Base-by-base conservation (phyloP, 2,329 filamentous ascomycete species). In the Fusarium sp. region DNA sequence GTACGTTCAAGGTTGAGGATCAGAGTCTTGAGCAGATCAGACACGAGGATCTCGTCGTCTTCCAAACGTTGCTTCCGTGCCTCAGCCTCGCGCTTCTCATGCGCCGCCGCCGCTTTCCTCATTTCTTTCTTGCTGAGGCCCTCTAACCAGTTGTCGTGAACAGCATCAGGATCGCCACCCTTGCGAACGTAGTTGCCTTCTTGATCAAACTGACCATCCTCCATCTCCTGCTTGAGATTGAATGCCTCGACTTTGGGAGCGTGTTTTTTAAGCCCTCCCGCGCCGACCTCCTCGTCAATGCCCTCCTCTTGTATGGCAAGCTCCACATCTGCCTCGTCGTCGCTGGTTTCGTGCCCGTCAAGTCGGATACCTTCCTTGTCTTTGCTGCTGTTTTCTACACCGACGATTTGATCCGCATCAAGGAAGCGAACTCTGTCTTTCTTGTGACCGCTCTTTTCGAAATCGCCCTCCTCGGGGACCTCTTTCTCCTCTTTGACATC, bases 231-330 rank as follows among this genome's bases (percentile, higher is more conserved):
- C 61, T 88, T 89, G 85, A 99, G 92, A 76, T 99, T 98, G 85
- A 99, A 99, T 4, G 95, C 95, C 78, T 98, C 96, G 7, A 99
- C 86, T 77, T 96, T 93, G 3, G 96, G 96, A 3, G 96, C 96
- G 78, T 97, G 93, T 73, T 90, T 92, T 82, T 97, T 98, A 72
- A 96, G 91, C 3, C 92, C 92, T 15, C 96, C 96, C 2, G 93
- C 90, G 3, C 96, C 96, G 7, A 99, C 84, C 78, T 99, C 96
- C 55, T 94, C 91, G 71, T 97, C 96, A 17, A 97, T 76, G 19
- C 89, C 92, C 63, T 92, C 89, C 68, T 92, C 93, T 33, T 92
- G 80, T 47, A 89, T 89, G 28, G 92, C 94, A 17, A 82, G 75
- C 49, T 93, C 90, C n/a, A 87, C 87, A 22, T 91, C 89, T n/a